Base-by-base conservation (phyloP, 139 green algal species). In the Tetradesmus lagerheimii region DNA sequence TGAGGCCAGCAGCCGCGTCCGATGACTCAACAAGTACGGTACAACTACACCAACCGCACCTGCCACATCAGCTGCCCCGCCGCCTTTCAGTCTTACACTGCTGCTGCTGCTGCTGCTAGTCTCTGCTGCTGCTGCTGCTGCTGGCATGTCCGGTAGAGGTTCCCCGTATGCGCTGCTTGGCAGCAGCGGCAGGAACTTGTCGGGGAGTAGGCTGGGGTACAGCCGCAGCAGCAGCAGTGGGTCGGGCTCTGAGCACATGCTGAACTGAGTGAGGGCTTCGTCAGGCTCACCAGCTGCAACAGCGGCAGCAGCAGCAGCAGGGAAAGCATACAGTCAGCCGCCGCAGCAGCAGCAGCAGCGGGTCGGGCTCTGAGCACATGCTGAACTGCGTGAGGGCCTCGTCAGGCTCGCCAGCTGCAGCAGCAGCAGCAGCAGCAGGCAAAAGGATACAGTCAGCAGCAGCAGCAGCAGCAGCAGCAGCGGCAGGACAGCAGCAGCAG, bases 311-410 rank as follows among this genome's bases (percentile, higher is more conserved):
- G 64, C 34, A 80, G 82, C 39, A 87, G 18, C 34, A 45, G 47
- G 20, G 31, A 3, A 4, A 79, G 38, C 18, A 83, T 41, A 14
- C 15, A 16, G 41, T 9, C 39, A 62, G 57, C 45, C 45, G 35
- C 27, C 34, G 80, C 37, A 82, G 76, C 76, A 82, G 35, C 76
- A 82, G 76, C 76, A 82, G 71, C 75, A 92, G 82, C 29, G 74
- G 80, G 25, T 62, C 57, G 11, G 78, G 45, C 27, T 90, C 89
- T 9, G 41, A 47, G 90, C 91, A 96, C 87, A 96, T 94, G 50
- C 92, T 94, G 81, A 98, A 93, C 78, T 98, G 96, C 1, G 93
- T 93, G 91, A 98, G 94, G 0, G 93, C 96, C 81, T 96, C 94
- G 3, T 98, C 96, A 81, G 91, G 96, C 29, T 96, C 91, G 3